phyloP scores from a whole-genome alignment of 139 green algal species.

The Picocystis salinarum region DNA sequence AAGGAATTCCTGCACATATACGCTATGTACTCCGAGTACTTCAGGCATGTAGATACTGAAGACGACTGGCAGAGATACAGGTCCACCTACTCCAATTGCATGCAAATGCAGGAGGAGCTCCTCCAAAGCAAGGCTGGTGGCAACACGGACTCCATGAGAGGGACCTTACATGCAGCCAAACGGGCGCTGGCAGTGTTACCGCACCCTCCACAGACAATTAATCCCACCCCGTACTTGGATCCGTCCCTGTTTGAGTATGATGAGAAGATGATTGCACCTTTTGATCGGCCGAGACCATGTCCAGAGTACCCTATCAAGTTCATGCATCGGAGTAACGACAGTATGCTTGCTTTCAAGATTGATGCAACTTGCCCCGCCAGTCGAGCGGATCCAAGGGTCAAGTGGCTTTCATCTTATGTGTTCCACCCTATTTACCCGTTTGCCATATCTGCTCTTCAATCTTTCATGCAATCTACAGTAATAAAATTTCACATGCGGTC shows the following conservation, averaged over 20 bases:
- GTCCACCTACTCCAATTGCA: too few relatives aligned
- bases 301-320: constrained; percentile 28
- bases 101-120: too few relatives aligned
- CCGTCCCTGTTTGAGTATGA: constrained; percentile 17
- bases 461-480: constrained; percentile 15
- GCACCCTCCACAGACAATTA: constrained; percentile 11
- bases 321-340: not conserved
- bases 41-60: too few relatives aligned
- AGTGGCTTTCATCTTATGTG: constrained; percentile 18
- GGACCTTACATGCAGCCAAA: too few relatives aligned
- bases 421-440: constrained; percentile 24
- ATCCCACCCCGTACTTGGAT: constrained; percentile 12
- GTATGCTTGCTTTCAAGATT: constrained; percentile 1
- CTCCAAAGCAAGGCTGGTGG: too few relatives aligned
- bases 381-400: constrained; percentile 6
- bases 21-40: too few relatives aligned
- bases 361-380: constrained; percentile 2
- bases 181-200: constrained; percentile 11
- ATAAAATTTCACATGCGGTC: constrained; percentile 23
- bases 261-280: constrained; percentile 21
- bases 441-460: constrained; percentile 18
- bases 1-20: too few relatives aligned
- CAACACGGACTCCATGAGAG: too few relatives aligned
- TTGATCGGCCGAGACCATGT: constrained; percentile 17
- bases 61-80: too few relatives aligned